These are phyloP conservation scores for Aureobasidium sp. DNA, from an alignment of 2,329 filamentous ascomycete genomes.

Conservation along the genomic window DNA sequence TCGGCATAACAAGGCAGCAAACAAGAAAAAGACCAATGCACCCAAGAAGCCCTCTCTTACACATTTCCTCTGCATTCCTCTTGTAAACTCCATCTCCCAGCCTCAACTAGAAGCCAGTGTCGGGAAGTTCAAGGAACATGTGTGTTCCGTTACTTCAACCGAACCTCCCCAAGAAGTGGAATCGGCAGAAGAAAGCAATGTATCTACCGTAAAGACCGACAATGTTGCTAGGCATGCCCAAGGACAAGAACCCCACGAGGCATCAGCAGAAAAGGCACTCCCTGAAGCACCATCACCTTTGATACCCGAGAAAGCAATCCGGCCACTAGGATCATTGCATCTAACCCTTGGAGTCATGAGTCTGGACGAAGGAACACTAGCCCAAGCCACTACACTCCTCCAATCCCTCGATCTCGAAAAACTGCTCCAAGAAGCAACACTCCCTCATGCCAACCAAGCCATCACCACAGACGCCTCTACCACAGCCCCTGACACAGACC, in stretches of 20 bases:
- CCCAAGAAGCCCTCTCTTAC: slow-evolving; percentile 45
- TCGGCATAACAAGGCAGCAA: background rate
- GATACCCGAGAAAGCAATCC: slow-evolving; percentile 58
- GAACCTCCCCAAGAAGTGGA: background rate
- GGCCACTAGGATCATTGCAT: slow-evolving; percentile 73
- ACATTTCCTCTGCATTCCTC: slow-evolving; percentile 68
- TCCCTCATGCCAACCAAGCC: background rate
- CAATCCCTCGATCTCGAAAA: slow-evolving; percentile 19
- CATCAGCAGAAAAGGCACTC: background rate
- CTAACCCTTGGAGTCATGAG: slow-evolving; percentile 82
- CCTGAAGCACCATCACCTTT: slow-evolving; percentile 23
- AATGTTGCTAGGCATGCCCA: background rate
- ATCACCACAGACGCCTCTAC: background rate
- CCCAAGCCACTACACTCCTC: slow-evolving; percentile 36
- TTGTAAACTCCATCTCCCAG: slow-evolving; percentile 53
- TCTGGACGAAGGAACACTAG: slow-evolving; percentile 46
- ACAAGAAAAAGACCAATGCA: background rate
- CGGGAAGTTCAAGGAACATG: slow-evolving; percentile 2
- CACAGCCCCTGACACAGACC: background rate
- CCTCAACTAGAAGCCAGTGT: slow-evolving; percentile 49
- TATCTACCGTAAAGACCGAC: background rate
- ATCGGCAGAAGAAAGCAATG: background rate
- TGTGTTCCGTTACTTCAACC: background rate
- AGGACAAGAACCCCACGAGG: background rate
- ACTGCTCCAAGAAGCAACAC: slow-evolving; percentile 15